Base-by-base conservation (phyloP, 805 yeast genomes). In the Debaryomyces prosopidis region DNA sequence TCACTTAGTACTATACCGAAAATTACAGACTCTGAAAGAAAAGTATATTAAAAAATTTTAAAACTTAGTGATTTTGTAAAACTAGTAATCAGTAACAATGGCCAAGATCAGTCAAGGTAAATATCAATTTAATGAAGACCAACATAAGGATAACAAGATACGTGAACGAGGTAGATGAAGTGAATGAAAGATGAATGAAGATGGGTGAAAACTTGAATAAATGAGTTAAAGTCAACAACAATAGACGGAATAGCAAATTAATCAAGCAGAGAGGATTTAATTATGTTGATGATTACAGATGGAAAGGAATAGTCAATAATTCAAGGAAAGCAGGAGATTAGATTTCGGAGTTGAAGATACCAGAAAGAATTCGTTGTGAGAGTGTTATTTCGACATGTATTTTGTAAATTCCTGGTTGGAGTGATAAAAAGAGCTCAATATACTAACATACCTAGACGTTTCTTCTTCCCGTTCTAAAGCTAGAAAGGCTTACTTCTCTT, bases 401-500 rank as follows among this genome's bases (percentile, higher is more conserved):
- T 14, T 30, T 30, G 33, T 30, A 30, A 30, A n/a, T 9, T n/a
- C 33, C 14, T 30, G 11, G 16, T 30, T 14, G 33, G 33, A 23
- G 19, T 14, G 17, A 11, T 34, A n/a, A n/a, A 14, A 9, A n/a
- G 20, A 9, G 23, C 14, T 11, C 26, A 14, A 23, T 31, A 47
- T 65, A 69, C 73, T 68, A 69, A 69, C 73, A 38, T 20, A 20
- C 53, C 18, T 60, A 87, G 97, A 94, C 96, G 98, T 94, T 77
- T 90, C 99, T 69, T 85, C 96, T 76, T 91, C 97, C 74, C 94
- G 99, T 84, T 87, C 96, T 78, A 94, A 94, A 87, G 83, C 97
- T 77, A 91, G 99, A 88, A 94, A 94, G 89, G 98, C 98, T 77
- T 88, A 94, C 87, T 94, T 94, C 92, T 81, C 81, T 69, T 95